phyloP scores from a whole-genome alignment of 2,329 filamentous ascomycete species.

The Exophiala viscosa region DNA sequence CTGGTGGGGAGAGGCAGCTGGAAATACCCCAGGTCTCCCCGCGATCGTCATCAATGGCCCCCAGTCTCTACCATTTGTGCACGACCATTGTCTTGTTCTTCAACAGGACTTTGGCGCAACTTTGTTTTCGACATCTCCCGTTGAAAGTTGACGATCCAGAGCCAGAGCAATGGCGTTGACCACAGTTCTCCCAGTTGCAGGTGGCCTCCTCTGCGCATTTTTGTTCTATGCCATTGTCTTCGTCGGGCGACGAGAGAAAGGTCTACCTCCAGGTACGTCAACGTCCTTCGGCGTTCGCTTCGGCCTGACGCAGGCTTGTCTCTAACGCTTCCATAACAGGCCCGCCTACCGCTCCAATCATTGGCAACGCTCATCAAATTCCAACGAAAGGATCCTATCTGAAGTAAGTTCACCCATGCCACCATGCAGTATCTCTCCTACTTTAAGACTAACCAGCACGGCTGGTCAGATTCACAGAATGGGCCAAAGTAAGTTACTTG shows the following conservation, averaged over 20 bases:
- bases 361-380: conserved; percentile 43
- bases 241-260: conserved; percentile 19
- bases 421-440: conserved; percentile 39
- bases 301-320: no score
- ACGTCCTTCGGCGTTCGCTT: neutral
- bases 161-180: neutral
- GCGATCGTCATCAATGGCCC: neutral
- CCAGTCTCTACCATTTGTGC: neutral
- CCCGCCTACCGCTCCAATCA: conserved; percentile 29
- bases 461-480: conserved; percentile 44
- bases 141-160: no score
- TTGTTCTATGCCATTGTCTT: conserved; percentile 18
- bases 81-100: neutral
- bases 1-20: neutral
- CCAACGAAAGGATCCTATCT: conserved; percentile 32
- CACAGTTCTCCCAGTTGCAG: conserved; percentile 2
- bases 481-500: conserved; percentile 34
- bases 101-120: no score
- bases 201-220: conserved; percentile 12
- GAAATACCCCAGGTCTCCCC: neutral
- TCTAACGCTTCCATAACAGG: conserved; percentile 1
- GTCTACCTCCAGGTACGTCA: conserved; percentile 34
- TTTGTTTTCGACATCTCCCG: neutral
- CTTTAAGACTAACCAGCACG: conserved; percentile 26
- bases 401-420: conserved; percentile 23